Conservation (phyloP, 2,329 filamentous ascomycete species). For the Apiospora phragmitis region DNA sequence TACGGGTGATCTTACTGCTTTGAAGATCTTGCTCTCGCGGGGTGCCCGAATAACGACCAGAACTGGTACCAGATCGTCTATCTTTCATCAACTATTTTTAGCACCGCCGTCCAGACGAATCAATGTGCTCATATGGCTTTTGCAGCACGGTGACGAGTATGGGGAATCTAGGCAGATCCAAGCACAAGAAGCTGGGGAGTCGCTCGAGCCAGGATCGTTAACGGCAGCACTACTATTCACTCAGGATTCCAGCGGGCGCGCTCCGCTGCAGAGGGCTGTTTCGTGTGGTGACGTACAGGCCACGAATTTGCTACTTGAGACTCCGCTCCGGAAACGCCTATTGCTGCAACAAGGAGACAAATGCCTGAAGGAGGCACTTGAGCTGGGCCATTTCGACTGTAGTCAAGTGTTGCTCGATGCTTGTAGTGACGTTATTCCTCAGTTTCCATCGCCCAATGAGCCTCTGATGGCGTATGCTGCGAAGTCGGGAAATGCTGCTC, state of each 20-base stretch:
- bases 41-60: background rate
- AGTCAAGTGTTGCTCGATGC: background rate
- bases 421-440: background rate
- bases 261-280: too few species aligned
- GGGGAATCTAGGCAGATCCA: background rate
- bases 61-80: background rate
- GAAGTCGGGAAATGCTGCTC: background rate
- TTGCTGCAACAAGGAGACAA: background rate
- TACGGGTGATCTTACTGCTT: background rate
- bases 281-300: background rate
- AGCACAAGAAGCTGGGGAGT: background rate
- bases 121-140: background rate
- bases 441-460: background rate
- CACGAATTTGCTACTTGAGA: background rate
- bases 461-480: background rate
- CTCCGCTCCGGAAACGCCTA: background rate
- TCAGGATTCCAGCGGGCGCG: too few species aligned
- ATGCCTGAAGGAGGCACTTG: background rate
- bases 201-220: too few species aligned
- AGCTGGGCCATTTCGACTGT: background rate
- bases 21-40: background rate
- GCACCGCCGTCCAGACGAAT: too few species aligned
- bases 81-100: background rate
- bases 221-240: too few species aligned
- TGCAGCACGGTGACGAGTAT: background rate